Base-by-base conservation (phyloP, 768 basidiomycete species). In the Panus rudis region DNA sequence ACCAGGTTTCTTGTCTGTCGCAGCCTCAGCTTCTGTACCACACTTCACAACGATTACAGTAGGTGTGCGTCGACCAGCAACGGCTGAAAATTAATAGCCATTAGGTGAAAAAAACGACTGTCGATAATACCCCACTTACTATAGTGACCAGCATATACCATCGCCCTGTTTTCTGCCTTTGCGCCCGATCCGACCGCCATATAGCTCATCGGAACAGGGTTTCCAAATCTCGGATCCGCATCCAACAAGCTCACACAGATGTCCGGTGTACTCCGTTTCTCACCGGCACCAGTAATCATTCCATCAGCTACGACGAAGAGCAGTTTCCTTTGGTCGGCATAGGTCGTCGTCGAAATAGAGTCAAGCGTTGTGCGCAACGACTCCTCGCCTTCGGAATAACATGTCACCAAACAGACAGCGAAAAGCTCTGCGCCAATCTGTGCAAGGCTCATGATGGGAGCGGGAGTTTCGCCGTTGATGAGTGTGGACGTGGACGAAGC, bases 131-230 rank as follows among this genome's bases (percentile, higher is more conserved):
- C 22, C n/a, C 24, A 76, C 91, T 60, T 62, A 93, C 92, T 88
- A 64, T 98, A 97, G 69, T 99, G 94, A n/a, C 96, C 96, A 40
- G 96, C 96, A 69, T 99, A 98, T 16, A 98, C 88, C 89, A 96
- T 89, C 6, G 94, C 94, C 42, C 92, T 76, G 55, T 99, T 99
- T 59, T 92, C 82, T 41, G 73, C 75, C 69, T 98, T 97, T 16
- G 79, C 66, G 2, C 96, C 94, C 7, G 84, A 78, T 2, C 92
- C 96, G 22, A 99, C 91, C 2, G 96, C 88, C 43, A 75, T 65
- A 58, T 97, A 99, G 49, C 75, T 81, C 93, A 98, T 94, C 4
- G 94, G 91, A 34, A 79, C 79, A 2, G 96, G 96, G 55, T 96
- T 92, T 20, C 94, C 96, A 56, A 98, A 99, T 12, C 96, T 75